Conservation (phyloP, 768 basidiomycete genomes). For the Crassisporium funariophilum region DNA sequence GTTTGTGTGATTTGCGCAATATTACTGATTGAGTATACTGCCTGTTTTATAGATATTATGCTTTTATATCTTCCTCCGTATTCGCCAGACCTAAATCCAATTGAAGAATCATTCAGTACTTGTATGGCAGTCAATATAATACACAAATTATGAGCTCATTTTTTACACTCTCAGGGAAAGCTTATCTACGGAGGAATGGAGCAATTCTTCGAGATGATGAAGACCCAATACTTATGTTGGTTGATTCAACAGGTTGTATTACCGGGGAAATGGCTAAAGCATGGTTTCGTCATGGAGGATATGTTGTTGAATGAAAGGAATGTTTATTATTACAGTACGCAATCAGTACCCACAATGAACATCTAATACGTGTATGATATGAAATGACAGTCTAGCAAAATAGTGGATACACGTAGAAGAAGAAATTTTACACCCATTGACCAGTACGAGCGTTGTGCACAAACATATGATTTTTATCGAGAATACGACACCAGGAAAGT, state of each 20-base stretch:
- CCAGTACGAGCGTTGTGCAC: too few species aligned
- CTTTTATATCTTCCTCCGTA: constrained; percentile 9
- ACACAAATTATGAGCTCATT: too few species aligned
- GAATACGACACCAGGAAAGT: constrained; percentile 8
- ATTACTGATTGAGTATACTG: background rate
- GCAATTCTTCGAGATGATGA: background rate
- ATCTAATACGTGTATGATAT: too few species aligned
- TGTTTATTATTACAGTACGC: too few species aligned
- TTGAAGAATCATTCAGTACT: constrained; percentile 3
- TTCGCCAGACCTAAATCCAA: constrained; percentile 9
- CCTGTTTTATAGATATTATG: background rate
- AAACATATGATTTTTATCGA: constrained; percentile 5
- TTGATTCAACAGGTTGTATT: constrained; percentile 2
- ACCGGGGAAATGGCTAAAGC: constrained; percentile 2
- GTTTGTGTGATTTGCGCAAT: too few species aligned
- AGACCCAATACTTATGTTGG: background rate
- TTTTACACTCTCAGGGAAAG: background rate
- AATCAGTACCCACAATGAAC: too few species aligned
- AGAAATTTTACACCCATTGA: too few species aligned
- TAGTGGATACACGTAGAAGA: too few species aligned
- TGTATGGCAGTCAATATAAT: too few species aligned
- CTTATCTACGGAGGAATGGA: background rate
- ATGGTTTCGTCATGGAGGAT: too few species aligned
- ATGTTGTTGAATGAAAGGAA: too few species aligned
- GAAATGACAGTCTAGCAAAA: too few species aligned